Conservation (phyloP, 2,329 filamentous ascomycete genomes). For the Pyrenochaeta sp. region DNA sequence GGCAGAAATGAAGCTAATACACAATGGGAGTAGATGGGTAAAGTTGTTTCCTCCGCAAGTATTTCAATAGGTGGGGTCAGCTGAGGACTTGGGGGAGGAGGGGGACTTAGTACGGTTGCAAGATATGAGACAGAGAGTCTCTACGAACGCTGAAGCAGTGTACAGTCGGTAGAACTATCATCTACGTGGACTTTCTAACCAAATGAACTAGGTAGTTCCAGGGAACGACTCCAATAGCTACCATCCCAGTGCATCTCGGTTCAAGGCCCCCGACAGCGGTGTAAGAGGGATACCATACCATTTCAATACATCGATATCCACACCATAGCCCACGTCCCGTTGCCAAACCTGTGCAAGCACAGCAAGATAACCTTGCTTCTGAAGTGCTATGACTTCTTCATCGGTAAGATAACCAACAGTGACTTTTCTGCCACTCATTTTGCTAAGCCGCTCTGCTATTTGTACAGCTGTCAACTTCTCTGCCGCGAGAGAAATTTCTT, state of each 20-base stretch:
- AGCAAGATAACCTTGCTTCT: neutral
- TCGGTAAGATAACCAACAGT: constrained; percentile 3
- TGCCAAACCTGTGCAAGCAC: constrained; percentile 4
- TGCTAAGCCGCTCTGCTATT: constrained; percentile 1
- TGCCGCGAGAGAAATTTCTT: neutral
- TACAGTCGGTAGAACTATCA: neutral
- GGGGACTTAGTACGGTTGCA: too few species aligned
- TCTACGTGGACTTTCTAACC: too few species aligned
- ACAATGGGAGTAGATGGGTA: too few species aligned
- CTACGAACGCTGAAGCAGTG: too few species aligned
- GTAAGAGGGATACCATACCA: constrained; percentile 3
- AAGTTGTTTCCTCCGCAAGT: too few species aligned
- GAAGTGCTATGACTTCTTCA: neutral
- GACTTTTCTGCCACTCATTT: constrained; percentile 3
- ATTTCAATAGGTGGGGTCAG: too few species aligned
- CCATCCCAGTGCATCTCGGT: neutral
- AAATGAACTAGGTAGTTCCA: too few species aligned
- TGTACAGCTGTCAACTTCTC: constrained; percentile 3
- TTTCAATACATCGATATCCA: neutral
- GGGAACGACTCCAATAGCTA: too few species aligned
- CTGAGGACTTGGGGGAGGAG: too few species aligned
- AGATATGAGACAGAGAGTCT: too few species aligned
- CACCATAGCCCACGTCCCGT: constrained; percentile 9
- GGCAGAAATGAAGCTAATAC: too few species aligned
- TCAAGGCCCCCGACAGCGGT: neutral